Base-by-base conservation (phyloP, 1,284 basidiomycete species). In the Vanrija pseudolonga region DNA sequence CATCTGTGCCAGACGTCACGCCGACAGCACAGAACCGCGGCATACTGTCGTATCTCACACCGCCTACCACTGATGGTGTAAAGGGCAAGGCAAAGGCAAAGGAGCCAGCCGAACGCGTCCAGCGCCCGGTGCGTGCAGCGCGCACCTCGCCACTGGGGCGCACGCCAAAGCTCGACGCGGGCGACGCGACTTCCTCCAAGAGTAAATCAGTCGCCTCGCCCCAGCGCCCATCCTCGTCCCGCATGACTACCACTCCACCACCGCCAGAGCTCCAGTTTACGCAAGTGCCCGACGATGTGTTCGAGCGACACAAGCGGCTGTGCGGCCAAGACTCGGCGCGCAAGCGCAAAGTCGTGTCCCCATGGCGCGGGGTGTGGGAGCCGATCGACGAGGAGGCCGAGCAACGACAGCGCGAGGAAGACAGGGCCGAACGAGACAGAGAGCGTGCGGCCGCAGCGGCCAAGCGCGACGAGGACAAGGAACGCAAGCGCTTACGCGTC, bases 261-360 rank as follows among this genome's bases (percentile, higher is more conserved):
- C 19, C 23, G 7, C 45, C 57, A 9, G 43, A 45, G 11, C n/a
- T 38, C 3, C 39, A 53, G 8, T 56, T 65, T 37, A 68, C 68
- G 3, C 66, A 62, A n/a, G 50, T 68, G 4, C 68, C 69, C 2
- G 48, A 49, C 0, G 53, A 58, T 6, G 57, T 70, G 2, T 37
- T 69, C 4, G 55, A 50, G 4, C 47, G 55, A 4, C 68, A 72
- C 43, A 40, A 45, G n/a, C 55, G 56, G 12, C 41, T 69, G 6
- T 66, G 61, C 42, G 60, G 62, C 12, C 58, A 61, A 37, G 65
- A 68, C 45, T 51, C 45, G 17, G 53, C 23, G 2, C 54, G 52
- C 15, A 48, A 49, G 26, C 55, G 49, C 18, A 40, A 17, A 6
- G 47, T 47, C 22, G 38, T 50, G 11, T 59, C 57, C 3, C 62